Base-by-base conservation (phyloP, 2,329 filamentous ascomycete genomes). In the Fusarium annulatum region DNA sequence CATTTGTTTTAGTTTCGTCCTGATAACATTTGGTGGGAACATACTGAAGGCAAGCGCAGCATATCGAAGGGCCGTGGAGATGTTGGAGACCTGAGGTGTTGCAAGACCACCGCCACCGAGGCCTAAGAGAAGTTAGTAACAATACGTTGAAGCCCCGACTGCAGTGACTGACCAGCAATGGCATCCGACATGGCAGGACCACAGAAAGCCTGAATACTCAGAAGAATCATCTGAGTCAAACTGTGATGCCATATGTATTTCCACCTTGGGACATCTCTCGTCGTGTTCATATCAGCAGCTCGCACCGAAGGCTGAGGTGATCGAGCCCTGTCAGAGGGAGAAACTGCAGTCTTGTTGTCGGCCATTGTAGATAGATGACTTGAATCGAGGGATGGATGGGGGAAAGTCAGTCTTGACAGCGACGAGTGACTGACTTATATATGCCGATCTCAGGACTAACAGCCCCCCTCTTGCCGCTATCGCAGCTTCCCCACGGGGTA, bases 231-330 rank as follows among this genome's bases (percentile, higher is more conserved):
- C n/a, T 67, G 63, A 0, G 64, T 67, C 41, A 67, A 38, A 21
- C 64, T 67, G 5, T 67, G 64, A 4, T 43, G 46, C 64, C 64
- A 67, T 42, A 67, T 53, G 12, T 67, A 67, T 16, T 61, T 67
- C 64, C 64, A 67, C 19, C 14, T 16, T 0, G 63, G 64, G 1
- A 67, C 8, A 5, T 67, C 36, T 7, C 53, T 67, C 1, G 61
- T 30, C 0, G 23, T 33, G 11, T 23, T 53, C 36, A 53, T 43
- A 7, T 42, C 46, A 19, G 41, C 63, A 38, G 7, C 53, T 53
- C 33, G 46, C 1, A 67, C 46, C 1, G 53, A 61, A n/a, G 61
- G 51, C n/a, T 55, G 36, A 26, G 57, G 59, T 5, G 64, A 66
- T 38, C 0, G 49, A n/a, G 63, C 36, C 9, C 46, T 38, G 15